Base-by-base conservation (phyloP, 768 basidiomycete species). In the Amanita subjunquillea region DNA sequence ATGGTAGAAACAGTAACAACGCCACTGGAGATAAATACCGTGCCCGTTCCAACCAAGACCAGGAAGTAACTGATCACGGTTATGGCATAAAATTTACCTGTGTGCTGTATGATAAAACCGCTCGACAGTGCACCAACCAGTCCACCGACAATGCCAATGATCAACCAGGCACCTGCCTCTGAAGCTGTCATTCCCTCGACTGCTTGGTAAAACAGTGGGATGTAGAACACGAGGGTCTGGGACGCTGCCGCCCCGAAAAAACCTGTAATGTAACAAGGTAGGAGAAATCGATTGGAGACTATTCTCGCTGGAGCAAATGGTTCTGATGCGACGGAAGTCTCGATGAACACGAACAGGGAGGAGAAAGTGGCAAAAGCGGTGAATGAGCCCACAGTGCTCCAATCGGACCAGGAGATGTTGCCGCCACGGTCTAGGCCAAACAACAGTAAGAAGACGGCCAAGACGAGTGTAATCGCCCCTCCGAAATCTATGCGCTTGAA, bases 401-500 rank as follows among this genome's bases (percentile, higher is more conserved):
- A 51, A 56, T 75, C 73, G 10, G 51, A 56, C 78, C 77, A 79
- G 4, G 77, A 67, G 4, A 73, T 57, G 57, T 78, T 76, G 3
- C 76, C 75, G 1, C 76, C 78, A 10, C 73, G 65, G 57, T 84
- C 81, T 9, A 84, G 66, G 1, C 72, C 80, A 50, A 80, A 67
- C 36, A 86, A 74, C 3, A 86, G 70, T 58, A 69, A 67, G 63
- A 80, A 78, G 17, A 83, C 68, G 23, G 78, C 65, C 15, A 74
- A 50, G 23, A 85, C 72, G 43, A 85, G 76, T 5, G 73, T 67
- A 38, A 74, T 37, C 0, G 82, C 79, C 13, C 84, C 84, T 3
- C 66, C 65, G 56, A 83, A 83, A 65, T 87, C 84, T 52, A 87
- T 69, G 15, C 83, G 74, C 53, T 71, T 74, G 48, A 86, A 65